Conservation (phyloP, 495 filamentous ascomycete species). For the Aspergillus olivimuriae region DNA sequence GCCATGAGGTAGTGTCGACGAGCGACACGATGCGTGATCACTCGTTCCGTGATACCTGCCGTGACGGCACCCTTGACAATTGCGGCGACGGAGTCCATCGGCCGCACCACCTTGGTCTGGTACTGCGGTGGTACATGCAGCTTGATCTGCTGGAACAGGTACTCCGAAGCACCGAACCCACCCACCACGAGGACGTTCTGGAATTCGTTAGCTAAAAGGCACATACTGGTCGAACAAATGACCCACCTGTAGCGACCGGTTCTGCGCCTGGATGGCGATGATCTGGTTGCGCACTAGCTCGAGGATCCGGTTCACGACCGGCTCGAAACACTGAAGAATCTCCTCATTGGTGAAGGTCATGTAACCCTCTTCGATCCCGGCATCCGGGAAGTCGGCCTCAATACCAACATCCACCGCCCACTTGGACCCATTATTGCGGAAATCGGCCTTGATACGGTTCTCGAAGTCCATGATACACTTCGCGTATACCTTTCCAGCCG, state of each 20-base stretch:
- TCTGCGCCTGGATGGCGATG: slow-evolving; percentile 75
- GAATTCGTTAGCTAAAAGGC: slow-evolving; percentile 15
- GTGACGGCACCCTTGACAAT: slow-evolving; percentile 79
- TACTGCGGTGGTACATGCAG: slow-evolving; percentile 73
- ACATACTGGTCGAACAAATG: neutral
- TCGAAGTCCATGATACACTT: slow-evolving; percentile 86
- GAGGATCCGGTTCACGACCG: slow-evolving; percentile 70
- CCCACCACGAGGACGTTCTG: slow-evolving; percentile 73
- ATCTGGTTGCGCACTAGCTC: slow-evolving; percentile 76
- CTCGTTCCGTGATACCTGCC: slow-evolving; percentile 91
- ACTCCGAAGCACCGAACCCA: slow-evolving; percentile 76
- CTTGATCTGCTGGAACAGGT: slow-evolving; percentile 79
- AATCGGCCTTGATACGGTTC: slow-evolving; percentile 77
- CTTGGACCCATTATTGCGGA: slow-evolving; percentile 76
- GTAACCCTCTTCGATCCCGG: slow-evolving; percentile 72
- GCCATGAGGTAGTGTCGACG: slow-evolving; percentile 99
- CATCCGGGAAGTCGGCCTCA: slow-evolving; percentile 73
- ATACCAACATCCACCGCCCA: slow-evolving; percentile 81
- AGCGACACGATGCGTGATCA: slow-evolving; percentile 96
- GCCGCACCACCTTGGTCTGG: slow-evolving; percentile 73
- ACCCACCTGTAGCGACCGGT: slow-evolving; percentile 61
- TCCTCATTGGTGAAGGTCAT: slow-evolving; percentile 83
- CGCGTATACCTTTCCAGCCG: slow-evolving; percentile 70
- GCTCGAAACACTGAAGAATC: slow-evolving; percentile 75
- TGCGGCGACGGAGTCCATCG: slow-evolving; percentile 77